Percentiles rank a stretch among this genome's conserved stretches.
These are phyloP conservation scores for Huntiella bhutanensis DNA, from an alignment of 2,329 filamentous ascomycete species.

Conservation along the genomic window DNA sequence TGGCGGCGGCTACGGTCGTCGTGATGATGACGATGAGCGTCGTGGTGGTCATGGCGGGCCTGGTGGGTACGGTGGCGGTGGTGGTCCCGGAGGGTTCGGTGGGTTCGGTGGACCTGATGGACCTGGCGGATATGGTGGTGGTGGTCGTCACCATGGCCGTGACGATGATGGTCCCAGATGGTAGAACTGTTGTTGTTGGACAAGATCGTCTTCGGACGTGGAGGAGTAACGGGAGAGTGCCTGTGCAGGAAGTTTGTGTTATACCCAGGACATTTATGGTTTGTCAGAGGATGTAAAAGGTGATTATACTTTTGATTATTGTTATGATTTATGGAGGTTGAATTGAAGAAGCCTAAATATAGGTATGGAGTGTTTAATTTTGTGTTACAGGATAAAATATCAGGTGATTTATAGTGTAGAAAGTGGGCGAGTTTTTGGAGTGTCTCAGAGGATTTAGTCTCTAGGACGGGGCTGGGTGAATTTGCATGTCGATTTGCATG, in stretches of 20 bases:
- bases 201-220: not conserved
- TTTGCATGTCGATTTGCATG: no score
- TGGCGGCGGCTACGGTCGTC: conserved; percentile 14
- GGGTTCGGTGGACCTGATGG: conserved; percentile 11
- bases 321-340: no score
- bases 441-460: no score
- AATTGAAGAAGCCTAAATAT: no score
- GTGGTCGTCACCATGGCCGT: conserved; percentile 4
- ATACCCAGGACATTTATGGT: not conserved
- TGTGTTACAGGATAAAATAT: no score
- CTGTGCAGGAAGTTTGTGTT: not conserved
- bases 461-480: no score
- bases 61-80: not conserved
- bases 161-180: conserved; percentile 8
- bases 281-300: no score
- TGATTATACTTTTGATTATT: no score
- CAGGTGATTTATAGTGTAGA: no score
- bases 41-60: conserved; percentile 1
- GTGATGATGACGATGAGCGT: conserved; percentile 13
- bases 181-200: conserved; percentile 7
- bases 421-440: no score
- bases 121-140: conserved; percentile 3
- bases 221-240: not conserved
- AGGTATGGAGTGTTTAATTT: no score
- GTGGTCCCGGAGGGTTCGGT: no score